Conservation (phyloP, 805 yeast genomes). For the Limtongozyma cylindracea region DNA sequence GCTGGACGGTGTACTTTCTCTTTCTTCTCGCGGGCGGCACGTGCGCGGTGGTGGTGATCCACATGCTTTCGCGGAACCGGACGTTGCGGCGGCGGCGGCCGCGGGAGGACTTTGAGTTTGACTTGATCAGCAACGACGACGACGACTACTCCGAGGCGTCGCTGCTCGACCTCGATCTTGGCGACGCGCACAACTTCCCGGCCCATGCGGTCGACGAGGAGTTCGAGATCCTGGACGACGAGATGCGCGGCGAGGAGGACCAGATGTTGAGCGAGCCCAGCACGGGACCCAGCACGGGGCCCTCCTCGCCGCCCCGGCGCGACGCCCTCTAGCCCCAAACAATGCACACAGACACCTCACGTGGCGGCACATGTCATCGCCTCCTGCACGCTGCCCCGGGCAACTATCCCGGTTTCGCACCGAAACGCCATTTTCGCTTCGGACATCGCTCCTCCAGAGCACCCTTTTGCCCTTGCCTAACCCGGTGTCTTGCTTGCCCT, state of each 20-base stretch:
- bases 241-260: constrained; percentile 5
- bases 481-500: too few relatives aligned
- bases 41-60: constrained; percentile 16
- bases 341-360: too few relatives aligned
- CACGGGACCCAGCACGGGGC: too few relatives aligned
- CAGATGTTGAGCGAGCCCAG: too few relatives aligned
- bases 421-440: too few relatives aligned
- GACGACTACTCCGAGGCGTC: constrained; percentile 14
- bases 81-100: constrained; percentile 24
- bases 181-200: constrained; percentile 8
- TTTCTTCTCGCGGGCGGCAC: constrained; percentile 35
- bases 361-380: too few relatives aligned
- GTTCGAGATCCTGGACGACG: constrained; percentile 13
- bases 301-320: too few relatives aligned
- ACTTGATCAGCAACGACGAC: constrained; percentile 47
- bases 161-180: constrained; percentile 4
- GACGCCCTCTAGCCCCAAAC: too few relatives aligned
- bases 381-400: too few relatives aligned
- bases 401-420: too few relatives aligned
- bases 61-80: constrained; percentile 16
- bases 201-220: constrained; percentile 15
- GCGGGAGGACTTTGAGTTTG: constrained; percentile 53
- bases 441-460: too few relatives aligned
- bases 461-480: too few relatives aligned
- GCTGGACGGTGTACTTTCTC: constrained; percentile 36